A percentile compares a stretch with the other conserved stretches of the same genome.
phyloP scores from a whole-genome alignment of 805 yeast genomes.

The Pichia phayaonensis region DNA sequence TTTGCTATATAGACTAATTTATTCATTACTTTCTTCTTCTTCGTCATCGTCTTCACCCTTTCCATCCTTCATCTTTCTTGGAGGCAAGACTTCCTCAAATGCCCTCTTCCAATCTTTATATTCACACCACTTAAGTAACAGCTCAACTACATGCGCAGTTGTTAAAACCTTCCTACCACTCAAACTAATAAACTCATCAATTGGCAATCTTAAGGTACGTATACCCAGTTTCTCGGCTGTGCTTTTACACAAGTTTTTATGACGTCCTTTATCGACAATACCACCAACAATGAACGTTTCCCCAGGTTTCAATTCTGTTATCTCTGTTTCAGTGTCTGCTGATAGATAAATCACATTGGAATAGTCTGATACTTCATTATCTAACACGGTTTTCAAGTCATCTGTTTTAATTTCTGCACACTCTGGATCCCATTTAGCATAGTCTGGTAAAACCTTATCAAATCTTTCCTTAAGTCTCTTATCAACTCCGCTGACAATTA shows the following conservation, averaged over 20 bases:
- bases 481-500: slow-evolving; percentile 58
- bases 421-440: slow-evolving; percentile 52
- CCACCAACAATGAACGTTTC: slow-evolving; percentile 88
- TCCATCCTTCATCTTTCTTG: slow-evolving; percentile 44
- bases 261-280: slow-evolving; percentile 90
- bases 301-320: slow-evolving; percentile 58
- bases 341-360: slow-evolving; percentile 59
- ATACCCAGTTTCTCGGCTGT: slow-evolving; percentile 74
- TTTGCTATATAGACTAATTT: background rate
- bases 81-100: slow-evolving; percentile 81
- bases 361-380: slow-evolving; percentile 31
- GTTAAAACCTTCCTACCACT: slow-evolving; percentile 87
- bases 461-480: slow-evolving; percentile 62
- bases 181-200: slow-evolving; percentile 72
- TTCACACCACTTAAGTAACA: slow-evolving; percentile 76
- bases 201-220: slow-evolving; percentile 72
- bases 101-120: slow-evolving; percentile 76
- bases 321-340: slow-evolving; percentile 73
- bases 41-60: background rate
- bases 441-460: slow-evolving; percentile 52
- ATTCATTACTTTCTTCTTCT: background rate
- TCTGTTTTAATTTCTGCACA: slow-evolving; percentile 44
- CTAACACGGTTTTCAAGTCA: slow-evolving; percentile 24
- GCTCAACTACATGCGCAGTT: slow-evolving; percentile 90
- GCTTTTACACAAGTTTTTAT: slow-evolving; percentile 68